Evolutionary conservation across 805 yeast genomes (phyloP).

Genomic region (Myxozyma sirexii): DNA sequence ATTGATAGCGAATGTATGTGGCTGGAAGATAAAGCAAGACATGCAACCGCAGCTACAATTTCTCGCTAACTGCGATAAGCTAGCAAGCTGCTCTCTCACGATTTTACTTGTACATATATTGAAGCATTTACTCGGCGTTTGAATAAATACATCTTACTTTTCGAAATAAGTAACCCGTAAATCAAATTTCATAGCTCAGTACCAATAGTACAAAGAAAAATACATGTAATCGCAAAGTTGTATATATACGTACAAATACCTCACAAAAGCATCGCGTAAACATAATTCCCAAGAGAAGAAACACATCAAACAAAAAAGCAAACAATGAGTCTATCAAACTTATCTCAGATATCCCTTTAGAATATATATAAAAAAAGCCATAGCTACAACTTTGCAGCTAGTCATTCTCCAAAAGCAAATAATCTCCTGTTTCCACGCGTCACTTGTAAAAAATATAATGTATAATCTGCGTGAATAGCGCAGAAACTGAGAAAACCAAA

Average conservation of each 20-base stretch:
- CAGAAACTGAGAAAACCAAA: not conserved
- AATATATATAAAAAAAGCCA: not conserved
- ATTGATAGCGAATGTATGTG: slow-evolving; percentile 31
- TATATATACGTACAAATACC: slow-evolving; percentile 2
- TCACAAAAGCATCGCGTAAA: not conserved
- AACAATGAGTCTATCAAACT: not conserved
- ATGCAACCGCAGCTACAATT: not conserved
- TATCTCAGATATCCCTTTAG: not conserved
- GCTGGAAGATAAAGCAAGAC: slow-evolving; percentile 19
- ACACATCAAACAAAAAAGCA: not conserved
- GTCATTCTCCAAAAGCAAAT: not conserved
- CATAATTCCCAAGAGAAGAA: not conserved
- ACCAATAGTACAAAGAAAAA: not conserved
- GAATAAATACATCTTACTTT: not conserved
- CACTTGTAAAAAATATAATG: no score
- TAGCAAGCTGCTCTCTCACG: no score
- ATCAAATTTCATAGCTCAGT: not conserved
- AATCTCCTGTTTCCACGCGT: not conserved
- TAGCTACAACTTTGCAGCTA: no score
- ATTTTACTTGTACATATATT: not conserved
- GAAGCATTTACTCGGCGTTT: not conserved
- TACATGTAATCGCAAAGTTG: not conserved
- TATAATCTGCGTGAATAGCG: not conserved
- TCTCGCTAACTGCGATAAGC: no score
- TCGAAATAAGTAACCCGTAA: not conserved